Conservation (phyloP, 2,329 filamentous ascomycete genomes). For the Paecilomyces fulvus region DNA sequence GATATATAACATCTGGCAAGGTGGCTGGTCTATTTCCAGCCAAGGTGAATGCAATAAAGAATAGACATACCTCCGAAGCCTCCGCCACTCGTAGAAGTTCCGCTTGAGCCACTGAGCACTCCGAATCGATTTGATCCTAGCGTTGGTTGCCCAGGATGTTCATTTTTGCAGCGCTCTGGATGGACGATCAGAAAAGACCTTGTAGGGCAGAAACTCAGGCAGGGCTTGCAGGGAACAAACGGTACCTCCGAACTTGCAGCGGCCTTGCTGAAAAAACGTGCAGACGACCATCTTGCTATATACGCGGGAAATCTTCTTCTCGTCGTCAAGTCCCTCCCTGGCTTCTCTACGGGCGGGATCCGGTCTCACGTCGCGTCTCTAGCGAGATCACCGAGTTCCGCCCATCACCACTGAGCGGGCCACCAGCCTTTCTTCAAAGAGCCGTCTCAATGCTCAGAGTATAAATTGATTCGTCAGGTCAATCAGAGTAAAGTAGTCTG, state of each 20-base stretch:
- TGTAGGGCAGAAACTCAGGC: background rate
- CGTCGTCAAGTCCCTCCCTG: background rate
- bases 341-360: constrained; percentile 1
- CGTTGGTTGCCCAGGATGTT: constrained; percentile 44
- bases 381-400: background rate
- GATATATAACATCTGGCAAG: background rate
- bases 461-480: background rate
- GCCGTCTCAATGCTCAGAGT: background rate
- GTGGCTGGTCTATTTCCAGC: background rate
- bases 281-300: constrained; percentile 43
- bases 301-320: background rate
- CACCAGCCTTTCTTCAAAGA: background rate
- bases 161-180: constrained; percentile 50
- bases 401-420: background rate
- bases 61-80: constrained; percentile 33
- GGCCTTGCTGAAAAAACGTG: constrained; percentile 56
- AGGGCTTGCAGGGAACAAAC: constrained; percentile 1
- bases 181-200: constrained; percentile 8
- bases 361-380: background rate
- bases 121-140: constrained; percentile 51
- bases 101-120: constrained; percentile 27
- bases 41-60: background rate
- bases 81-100: constrained; percentile 8
- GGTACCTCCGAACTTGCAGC: constrained; percentile 57
- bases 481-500: background rate